Evolutionary conservation across 495 filamentous ascomycete genomes (phyloP).

Genomic region (Hypoxylon subgilvum): DNA sequence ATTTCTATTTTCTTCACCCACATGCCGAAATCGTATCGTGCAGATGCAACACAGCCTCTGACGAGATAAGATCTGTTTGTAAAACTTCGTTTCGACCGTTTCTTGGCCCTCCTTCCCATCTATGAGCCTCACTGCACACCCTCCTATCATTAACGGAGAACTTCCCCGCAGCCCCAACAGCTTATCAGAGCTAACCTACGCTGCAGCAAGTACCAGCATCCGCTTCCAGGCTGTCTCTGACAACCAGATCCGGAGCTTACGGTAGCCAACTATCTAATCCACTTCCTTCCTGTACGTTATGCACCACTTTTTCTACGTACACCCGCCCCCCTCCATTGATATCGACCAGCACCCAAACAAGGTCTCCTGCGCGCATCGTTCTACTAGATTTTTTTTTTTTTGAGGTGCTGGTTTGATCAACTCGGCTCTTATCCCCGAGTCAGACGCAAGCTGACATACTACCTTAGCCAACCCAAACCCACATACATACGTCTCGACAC

Average conservation of each 20-base stretch:
- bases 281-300: slow-evolving; percentile 12
- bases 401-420: slow-evolving; percentile 24
- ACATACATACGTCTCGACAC: background rate
- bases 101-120: slow-evolving; percentile 25
- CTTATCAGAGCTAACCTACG: slow-evolving; percentile 46
- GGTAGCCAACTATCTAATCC: no score
- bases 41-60: slow-evolving; percentile 40
- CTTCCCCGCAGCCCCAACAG: slow-evolving; percentile 41
- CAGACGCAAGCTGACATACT: slow-evolving; percentile 24
- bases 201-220: slow-evolving; percentile 26
- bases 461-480: slow-evolving; percentile 10
- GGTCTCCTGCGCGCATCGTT: slow-evolving; percentile 24
- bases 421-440: slow-evolving; percentile 26
- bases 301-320: slow-evolving; percentile 38
- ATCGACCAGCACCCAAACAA: slow-evolving; percentile 36
- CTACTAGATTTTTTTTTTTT: slow-evolving; percentile 5
- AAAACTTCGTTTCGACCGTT: slow-evolving; percentile 24
- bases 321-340: slow-evolving; percentile 29
- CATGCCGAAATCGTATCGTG: slow-evolving; percentile 35
- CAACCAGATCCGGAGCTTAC: slow-evolving; percentile 32
- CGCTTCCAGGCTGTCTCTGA: slow-evolving; percentile 14
- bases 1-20: slow-evolving; percentile 39
- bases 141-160: slow-evolving; percentile 15
- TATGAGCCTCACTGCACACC: slow-evolving; percentile 23
- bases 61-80: slow-evolving; percentile 37